Base-by-base conservation (phyloP, 78 protist genomes). In the Ministeria vibrans region DNA sequence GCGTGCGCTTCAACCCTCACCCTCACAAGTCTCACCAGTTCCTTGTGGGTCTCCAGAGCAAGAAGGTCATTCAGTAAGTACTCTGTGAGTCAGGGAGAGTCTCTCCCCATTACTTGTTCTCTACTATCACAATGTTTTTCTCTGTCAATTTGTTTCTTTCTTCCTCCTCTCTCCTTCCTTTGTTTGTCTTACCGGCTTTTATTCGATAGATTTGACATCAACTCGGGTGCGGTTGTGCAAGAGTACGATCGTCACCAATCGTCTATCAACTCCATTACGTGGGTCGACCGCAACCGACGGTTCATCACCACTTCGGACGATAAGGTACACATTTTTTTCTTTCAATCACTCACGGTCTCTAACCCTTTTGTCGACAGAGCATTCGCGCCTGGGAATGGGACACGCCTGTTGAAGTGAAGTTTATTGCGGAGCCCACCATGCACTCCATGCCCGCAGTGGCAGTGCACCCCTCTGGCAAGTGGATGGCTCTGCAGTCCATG, bases 361-460 rank as follows among this genome's bases (percentile, higher is more conserved):
- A n/a, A n/a, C n/a, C n/a, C n/a, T n/a, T n/a, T n/a, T n/a, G n/a
- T n/a, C n/a, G n/a, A n/a, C n/a, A n/a, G 84, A 73, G 91, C 23
- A 22, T 96, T 61, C 90, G 95, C 43, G 71, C 92, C n/a, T 96
- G 99, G 99, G 99, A 96, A n/a, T 79, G 77, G 83, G 96, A 92
- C 77, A 90, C 93, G 69, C 96, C 97, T 25, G 98, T 96, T 41
- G 88, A 83, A 6, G 83, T 95, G 81, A 93, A 93, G 76, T 81
- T 89, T 55, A 80, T 96, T 62, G 83, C 87, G 79, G 95, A 94
- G 3, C 92, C 94, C 0, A 28, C 73, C 62, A 88, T 86, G 92
- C 92, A 88, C 87, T 61, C 88, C 28, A 86, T 90, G 90, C 91
- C 94, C 1, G 83, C 93, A 22, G 89, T 90, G 6, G 74, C 91